phyloP scores from a whole-genome alignment of 768 basidiomycete genomes.

The Psilocybe cyanescens region DNA sequence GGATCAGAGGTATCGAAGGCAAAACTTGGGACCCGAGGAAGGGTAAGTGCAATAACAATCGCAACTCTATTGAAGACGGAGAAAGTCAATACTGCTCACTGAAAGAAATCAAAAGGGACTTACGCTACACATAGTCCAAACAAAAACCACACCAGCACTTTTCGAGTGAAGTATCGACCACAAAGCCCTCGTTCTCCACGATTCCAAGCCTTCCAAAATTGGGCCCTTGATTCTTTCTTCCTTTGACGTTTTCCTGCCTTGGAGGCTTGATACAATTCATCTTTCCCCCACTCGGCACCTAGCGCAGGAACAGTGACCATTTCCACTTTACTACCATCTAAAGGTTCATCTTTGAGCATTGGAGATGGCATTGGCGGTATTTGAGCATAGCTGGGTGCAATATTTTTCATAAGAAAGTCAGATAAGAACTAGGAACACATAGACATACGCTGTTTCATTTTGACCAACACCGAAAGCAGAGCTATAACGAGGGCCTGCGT shows the following conservation, averaged over 20 bases:
- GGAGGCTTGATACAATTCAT: conserved; percentile 79
- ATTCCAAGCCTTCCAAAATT: conserved; percentile 77
- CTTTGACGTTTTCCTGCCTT: conserved; percentile 70
- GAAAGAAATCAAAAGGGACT: conserved; percentile 28
- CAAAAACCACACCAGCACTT: conserved; percentile 68
- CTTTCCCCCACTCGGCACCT: conserved; percentile 86
- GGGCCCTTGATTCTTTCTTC: conserved; percentile 52
- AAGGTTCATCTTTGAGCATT: conserved; percentile 43
- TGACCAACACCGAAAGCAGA: conserved; percentile 48
- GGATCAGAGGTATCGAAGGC: conserved; percentile 62
- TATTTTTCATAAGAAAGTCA: conserved; percentile 3
- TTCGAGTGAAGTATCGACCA: conserved; percentile 78
- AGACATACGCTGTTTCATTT: conserved; percentile 18
- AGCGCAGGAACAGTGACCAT: conserved; percentile 91
- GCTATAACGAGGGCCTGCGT: conserved; percentile 79
- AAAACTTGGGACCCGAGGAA: conserved; percentile 83
- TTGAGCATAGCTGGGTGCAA: conserved; percentile 29
- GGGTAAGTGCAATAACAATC: conserved; percentile 73
- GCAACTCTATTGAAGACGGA: conserved; percentile 49
- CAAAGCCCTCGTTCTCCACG: conserved; percentile 81
- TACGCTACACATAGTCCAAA: conserved; percentile 63
- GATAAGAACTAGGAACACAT: neutral
- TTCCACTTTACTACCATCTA: conserved; percentile 65
- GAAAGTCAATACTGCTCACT: conserved; percentile 9
- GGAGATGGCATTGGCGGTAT: conserved; percentile 48